Conservation (phyloP, 352 stramenopile genomes). For the Blastocystis sp. region DNA sequence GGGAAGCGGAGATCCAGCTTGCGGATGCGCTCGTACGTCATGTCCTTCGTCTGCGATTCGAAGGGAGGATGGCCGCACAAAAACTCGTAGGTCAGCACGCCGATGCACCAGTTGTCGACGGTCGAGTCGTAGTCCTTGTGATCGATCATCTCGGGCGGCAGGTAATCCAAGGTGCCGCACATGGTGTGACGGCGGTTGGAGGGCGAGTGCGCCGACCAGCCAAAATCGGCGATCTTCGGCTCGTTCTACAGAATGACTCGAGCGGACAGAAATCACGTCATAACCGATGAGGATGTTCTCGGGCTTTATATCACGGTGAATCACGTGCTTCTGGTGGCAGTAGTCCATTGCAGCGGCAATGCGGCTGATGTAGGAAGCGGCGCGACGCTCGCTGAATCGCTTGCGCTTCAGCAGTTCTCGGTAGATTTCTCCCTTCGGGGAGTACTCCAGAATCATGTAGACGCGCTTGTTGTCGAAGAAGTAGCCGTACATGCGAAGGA, state of each 20-base stretch:
- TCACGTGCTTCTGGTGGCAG: slow-evolving; percentile 98
- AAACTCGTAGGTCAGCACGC: slow-evolving; percentile 97
- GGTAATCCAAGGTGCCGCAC: slow-evolving; percentile 97
- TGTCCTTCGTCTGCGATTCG: slow-evolving; percentile 89
- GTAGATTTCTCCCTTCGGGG: slow-evolving; percentile 93
- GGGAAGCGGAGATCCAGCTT: slow-evolving; percentile 93
- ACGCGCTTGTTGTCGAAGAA: slow-evolving; percentile 96
- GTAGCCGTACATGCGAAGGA: slow-evolving; percentile 94
- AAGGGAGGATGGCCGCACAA: slow-evolving; percentile 93
- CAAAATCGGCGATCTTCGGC: slow-evolving; percentile 99
- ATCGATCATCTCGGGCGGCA: slow-evolving; percentile 98
- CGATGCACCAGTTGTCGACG: slow-evolving; percentile 97
- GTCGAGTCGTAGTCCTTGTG: slow-evolving; percentile 91
- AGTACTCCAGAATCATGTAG: slow-evolving; percentile 99
- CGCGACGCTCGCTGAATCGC: slow-evolving; percentile 86
- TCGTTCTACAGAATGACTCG: slow-evolving; percentile 75
- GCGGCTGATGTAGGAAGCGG: slow-evolving; percentile 89
- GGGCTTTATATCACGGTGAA: slow-evolving; percentile 98
- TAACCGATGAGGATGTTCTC: slow-evolving; percentile 96
- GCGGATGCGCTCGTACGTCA: slow-evolving; percentile 93
- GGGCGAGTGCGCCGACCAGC: slow-evolving; percentile 96
- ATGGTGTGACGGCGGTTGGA: slow-evolving; percentile 91
- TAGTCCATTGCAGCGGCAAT: slow-evolving; percentile 90
- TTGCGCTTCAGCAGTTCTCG: slow-evolving; percentile 87
- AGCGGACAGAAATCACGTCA: slow-evolving; percentile 70